A percentile compares a stretch with the other conserved stretches of the same genome.
Evolutionary conservation across 768 basidiomycete genomes (phyloP).

Genomic region (Naganishia onofrii): DNA sequence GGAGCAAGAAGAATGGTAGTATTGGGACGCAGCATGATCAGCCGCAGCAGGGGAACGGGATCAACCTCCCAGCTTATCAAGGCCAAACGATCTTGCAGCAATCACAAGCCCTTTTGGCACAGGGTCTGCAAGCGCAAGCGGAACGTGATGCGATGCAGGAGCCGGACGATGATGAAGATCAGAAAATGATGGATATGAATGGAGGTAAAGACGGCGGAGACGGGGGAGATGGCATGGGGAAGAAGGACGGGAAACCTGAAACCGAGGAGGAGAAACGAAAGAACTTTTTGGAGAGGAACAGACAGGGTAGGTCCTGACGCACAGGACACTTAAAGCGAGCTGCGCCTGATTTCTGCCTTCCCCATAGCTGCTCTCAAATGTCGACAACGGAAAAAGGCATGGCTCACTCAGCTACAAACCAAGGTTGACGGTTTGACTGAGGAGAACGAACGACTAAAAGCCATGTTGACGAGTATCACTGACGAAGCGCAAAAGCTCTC

Average conservation of each 20-base stretch:
- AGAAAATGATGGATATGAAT: conserved; percentile 43
- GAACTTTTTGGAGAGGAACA: conserved; percentile 94
- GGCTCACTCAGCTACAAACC: conserved; percentile 85
- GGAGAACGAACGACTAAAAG: conserved; percentile 90
- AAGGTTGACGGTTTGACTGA: conserved; percentile 88
- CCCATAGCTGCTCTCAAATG: conserved; percentile 88
- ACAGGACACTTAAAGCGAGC: background rate
- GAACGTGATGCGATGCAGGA: conserved; percentile 30
- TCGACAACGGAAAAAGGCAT: conserved; percentile 97
- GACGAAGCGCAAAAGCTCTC: conserved; percentile 84
- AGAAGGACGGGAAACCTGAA: conserved; percentile 70
- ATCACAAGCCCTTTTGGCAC: conserved; percentile 12
- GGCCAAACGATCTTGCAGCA: conserved; percentile 18
- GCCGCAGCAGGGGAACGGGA: conserved; percentile 11
- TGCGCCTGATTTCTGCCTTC: background rate
- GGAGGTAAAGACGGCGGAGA: conserved; percentile 28
- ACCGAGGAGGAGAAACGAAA: conserved; percentile 97
- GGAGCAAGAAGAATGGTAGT: conserved; percentile 39
- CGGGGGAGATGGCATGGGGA: conserved; percentile 37
- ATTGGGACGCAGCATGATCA: conserved; percentile 16
- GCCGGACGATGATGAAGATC: conserved; percentile 49
- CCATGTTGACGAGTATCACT: conserved; percentile 77
- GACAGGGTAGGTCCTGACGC: conserved; percentile 70
- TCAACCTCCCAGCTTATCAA: conserved; percentile 18
- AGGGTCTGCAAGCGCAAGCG: conserved; percentile 15